These are phyloP conservation scores for Datura wrightii DNA, from an alignment of 257 asterid genomes.

Conservation along the genomic window DNA sequence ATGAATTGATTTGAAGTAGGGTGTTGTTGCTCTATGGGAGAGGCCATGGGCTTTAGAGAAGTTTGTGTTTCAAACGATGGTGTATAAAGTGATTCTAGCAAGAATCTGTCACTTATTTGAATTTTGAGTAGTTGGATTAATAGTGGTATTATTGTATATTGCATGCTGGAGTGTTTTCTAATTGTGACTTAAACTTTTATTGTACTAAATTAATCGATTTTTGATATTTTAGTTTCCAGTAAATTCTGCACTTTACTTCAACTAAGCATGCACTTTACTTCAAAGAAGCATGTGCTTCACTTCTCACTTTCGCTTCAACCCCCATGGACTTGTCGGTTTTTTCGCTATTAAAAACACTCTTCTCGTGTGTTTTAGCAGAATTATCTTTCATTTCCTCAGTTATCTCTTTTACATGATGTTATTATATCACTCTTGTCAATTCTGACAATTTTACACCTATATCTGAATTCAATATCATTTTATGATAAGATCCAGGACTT, in stretches of 20 bases:
- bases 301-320: background rate
- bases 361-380: background rate
- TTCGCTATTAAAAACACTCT: background rate
- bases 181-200: background rate
- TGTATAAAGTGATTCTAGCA: slow-evolving; percentile 9
- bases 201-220: background rate
- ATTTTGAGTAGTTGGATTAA: slow-evolving; percentile 20
- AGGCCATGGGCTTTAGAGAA: background rate
- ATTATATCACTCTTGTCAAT: background rate
- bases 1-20: background rate
- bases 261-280: background rate
- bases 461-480: slow-evolving; percentile 14
- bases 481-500: background rate
- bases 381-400: background rate
- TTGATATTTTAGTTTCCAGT: background rate
- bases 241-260: background rate
- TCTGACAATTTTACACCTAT: background rate
- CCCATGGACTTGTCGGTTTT: background rate
- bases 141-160: background rate
- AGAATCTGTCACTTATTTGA: background rate
- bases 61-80: slow-evolving; percentile 12
- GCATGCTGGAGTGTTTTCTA: background rate
- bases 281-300: background rate
- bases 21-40: background rate
- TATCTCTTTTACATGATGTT: background rate